phyloP scores from a whole-genome alignment of 768 basidiomycete genomes.

The Amanita fuliginea region DNA sequence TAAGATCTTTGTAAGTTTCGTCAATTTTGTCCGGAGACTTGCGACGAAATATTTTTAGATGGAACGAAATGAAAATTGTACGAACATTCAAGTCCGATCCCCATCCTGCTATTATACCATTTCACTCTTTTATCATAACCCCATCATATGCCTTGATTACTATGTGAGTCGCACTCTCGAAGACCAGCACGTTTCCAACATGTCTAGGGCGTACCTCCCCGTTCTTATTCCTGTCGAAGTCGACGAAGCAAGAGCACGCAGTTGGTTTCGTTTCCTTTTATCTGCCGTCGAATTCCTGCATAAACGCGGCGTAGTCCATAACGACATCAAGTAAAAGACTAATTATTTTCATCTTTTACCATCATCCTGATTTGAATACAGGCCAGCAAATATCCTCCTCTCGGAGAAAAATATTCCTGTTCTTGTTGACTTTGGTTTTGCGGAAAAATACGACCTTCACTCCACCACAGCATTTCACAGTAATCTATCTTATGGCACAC shows the following conservation, averaged over 20 bases:
- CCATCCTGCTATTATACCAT: constrained; percentile 87
- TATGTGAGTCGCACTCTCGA: constrained; percentile 47
- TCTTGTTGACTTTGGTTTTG: constrained; percentile 94
- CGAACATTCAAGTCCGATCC: constrained; percentile 72
- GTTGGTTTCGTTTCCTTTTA: constrained; percentile 76
- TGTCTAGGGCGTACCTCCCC: constrained; percentile 74
- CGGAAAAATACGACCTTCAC: constrained; percentile 67
- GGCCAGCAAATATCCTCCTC: constrained; percentile 89
- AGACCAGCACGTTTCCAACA: constrained; percentile 2
- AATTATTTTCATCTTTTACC: background rate
- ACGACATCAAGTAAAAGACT: constrained; percentile 73
- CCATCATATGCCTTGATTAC: constrained; percentile 85
- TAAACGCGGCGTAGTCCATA: constrained; percentile 75
- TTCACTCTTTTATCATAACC: constrained; percentile 90
- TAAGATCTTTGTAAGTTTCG: constrained; percentile 66
- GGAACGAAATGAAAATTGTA: constrained; percentile 98
- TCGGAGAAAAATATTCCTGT: constrained; percentile 71
- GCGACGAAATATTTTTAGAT: constrained; percentile 31
- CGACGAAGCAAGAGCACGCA: constrained; percentile 60
- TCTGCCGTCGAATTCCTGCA: constrained; percentile 82
- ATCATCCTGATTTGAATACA: constrained; percentile 17
- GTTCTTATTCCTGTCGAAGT: constrained; percentile 83
- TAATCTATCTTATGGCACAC: constrained; percentile 82
- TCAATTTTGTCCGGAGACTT: background rate
- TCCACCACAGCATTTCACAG: constrained; percentile 66